Percentiles rank a stretch among this genome's conserved stretches.
Conservation (phyloP, 345 rosid species). For the Nephelium lappaceum region DNA sequence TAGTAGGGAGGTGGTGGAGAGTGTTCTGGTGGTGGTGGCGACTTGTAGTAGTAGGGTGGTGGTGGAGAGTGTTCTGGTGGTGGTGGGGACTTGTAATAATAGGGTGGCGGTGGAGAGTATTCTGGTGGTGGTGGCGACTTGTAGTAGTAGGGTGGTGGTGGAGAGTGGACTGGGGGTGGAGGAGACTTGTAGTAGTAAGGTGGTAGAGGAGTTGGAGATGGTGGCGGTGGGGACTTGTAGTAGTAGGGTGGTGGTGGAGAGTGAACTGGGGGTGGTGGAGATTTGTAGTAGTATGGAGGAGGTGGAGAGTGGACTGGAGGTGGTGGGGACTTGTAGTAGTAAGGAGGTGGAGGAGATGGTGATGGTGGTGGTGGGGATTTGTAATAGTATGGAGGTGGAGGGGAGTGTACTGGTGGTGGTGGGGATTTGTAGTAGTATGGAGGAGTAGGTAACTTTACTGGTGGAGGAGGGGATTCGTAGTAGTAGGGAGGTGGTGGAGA, state of each 20-base stretch:
- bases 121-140: slow-evolving; percentile 28
- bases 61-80: slow-evolving; percentile 20
- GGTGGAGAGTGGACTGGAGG: slow-evolving; percentile 19
- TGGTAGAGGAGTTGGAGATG: slow-evolving; percentile 20
- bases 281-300: slow-evolving; percentile 28
- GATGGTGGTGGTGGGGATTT: slow-evolving; percentile 50
- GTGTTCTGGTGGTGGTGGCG: slow-evolving; percentile 33
- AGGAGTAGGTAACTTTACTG: too few species aligned
- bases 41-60: slow-evolving; percentile 26
- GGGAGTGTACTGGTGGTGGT: slow-evolving; percentile 40
- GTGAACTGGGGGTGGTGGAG: slow-evolving; percentile 23
- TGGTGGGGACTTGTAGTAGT: slow-evolving; percentile 38
- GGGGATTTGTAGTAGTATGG: slow-evolving; percentile 33
- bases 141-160: slow-evolving; percentile 28
- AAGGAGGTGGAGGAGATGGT: slow-evolving; percentile 28
- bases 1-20: slow-evolving; percentile 31
- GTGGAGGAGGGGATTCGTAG: too few species aligned
- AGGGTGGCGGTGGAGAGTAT: slow-evolving; percentile 11
- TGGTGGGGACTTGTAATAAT: slow-evolving; percentile 31
- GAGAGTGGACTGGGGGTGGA: slow-evolving; percentile 25
- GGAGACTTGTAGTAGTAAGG: slow-evolving; percentile 29
- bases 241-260: slow-evolving; percentile 9
- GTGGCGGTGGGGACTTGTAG: slow-evolving; percentile 22
- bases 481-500: slow-evolving; percentile 35
- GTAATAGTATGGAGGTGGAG: slow-evolving; percentile 46